These are phyloP conservation scores for Scutellaria barbata DNA, from an alignment of 257 asterid species.

Conservation along the genomic window DNA sequence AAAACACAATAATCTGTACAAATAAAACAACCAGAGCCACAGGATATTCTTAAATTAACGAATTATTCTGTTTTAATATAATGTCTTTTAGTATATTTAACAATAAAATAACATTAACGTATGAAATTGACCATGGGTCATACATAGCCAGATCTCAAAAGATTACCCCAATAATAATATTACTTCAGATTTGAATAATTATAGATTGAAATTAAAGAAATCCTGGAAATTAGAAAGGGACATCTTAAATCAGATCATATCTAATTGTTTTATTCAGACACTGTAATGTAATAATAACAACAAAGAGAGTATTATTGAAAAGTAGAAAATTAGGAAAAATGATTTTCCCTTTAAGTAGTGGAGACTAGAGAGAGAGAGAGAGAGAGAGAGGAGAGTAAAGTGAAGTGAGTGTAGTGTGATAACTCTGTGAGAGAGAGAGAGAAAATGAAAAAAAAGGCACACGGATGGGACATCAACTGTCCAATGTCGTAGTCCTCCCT, in stretches of 20 bases:
- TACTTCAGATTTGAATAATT: constrained; percentile 1
- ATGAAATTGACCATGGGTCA: too few relatives aligned
- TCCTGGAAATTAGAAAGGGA: neutral
- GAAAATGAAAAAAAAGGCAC: constrained; percentile 11
- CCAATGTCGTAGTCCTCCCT: constrained; percentile 34
- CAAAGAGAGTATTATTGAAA: constrained; percentile 9
- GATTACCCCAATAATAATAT: neutral
- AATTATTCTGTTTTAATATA: too few relatives aligned
- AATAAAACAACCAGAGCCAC: too few relatives aligned
- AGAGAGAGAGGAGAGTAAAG: constrained; percentile 28
- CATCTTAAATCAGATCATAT: constrained; percentile 14
- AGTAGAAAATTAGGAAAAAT: neutral
- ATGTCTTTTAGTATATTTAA: too few relatives aligned
- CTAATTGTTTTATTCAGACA: neutral
- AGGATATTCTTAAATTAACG: too few relatives aligned
- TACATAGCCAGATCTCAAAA: neutral
- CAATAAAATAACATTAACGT: too few relatives aligned
- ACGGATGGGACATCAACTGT: constrained; percentile 44
- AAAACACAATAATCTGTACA: too few relatives aligned
- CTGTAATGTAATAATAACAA: neutral
- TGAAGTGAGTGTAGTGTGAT: constrained; percentile 32
- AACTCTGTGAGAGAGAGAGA: constrained; percentile 15
- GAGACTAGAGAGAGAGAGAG: constrained; percentile 23
- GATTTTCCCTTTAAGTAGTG: constrained; percentile 36
- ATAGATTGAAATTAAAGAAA: constrained; percentile 1